Evolutionary conservation across 306 rosid genomes (phyloP), one percentile per base, ranked within the genome.

Genomic region (Prunus campanulata): DNA sequence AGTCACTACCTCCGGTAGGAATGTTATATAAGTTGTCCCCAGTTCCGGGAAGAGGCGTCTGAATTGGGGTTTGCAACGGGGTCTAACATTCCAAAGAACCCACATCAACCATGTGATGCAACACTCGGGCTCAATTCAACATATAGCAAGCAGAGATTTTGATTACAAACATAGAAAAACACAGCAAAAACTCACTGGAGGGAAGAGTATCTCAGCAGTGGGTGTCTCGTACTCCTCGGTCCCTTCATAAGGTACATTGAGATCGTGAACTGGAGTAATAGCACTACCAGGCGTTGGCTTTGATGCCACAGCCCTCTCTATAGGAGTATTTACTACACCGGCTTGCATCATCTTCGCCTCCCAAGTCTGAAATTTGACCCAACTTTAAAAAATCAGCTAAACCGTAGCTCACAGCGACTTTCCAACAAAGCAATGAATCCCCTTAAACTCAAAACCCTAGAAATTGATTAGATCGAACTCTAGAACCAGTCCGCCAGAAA

Each of bases 201-300:
- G 99, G 5, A 96, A 96, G 72, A 96, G 93, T 64, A 96, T 86
- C 20, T 96, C 99, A 44, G 98, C 97, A 4, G 99, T 96, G 24
- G 99, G 99, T 82, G 99, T 96, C 82, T 96, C 99, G 35, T 89
- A 96, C 80, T 96, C 99, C 76, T 96, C 99, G 1, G 91, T 82
- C 77, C 99, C 99, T 77, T 96, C 99, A 69, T 96, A 96, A 0
- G 99, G 99, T 14, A 96, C 88, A 46, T 96, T 96, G n/a, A 96
- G 99, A 91, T 96, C 99, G 49, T 93, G 99, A 81, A 96, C 97
- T 14, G 99, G 98, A 85, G 99, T 87, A 42, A 88, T 86, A 0
- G 92, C 88, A 66, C 94, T 93, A 29, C 99, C 98, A 8, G 93
- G 91, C 0, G 89, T 81, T 35, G 89, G 85, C 87, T 90, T 92